These are phyloP conservation scores for Chlorophyllum brunneum DNA, from an alignment of 768 basidiomycete genomes.

Conservation along the genomic window DNA sequence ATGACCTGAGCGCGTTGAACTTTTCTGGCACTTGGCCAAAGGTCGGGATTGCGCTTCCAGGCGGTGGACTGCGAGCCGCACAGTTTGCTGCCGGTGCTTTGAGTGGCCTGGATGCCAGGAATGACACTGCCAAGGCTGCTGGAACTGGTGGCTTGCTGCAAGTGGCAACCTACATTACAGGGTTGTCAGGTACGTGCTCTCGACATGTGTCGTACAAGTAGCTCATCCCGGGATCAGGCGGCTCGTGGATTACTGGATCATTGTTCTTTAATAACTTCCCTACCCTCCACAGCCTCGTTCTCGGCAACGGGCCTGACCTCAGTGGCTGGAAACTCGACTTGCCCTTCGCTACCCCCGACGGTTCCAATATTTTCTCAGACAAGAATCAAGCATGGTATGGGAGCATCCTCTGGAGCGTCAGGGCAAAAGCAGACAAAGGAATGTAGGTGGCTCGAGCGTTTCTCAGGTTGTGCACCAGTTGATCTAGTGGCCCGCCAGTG, in stretches of 20 bases:
- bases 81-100: constrained; percentile 61
- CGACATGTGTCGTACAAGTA: too few species aligned
- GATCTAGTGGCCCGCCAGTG: constrained; percentile 29
- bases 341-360: constrained; percentile 50
- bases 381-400: constrained; percentile 52
- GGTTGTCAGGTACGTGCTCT: constrained; percentile 50
- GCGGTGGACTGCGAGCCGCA: constrained; percentile 68
- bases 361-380: constrained; percentile 39
- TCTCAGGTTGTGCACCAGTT: background rate
- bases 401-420: constrained; percentile 49
- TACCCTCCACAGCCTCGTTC: constrained; percentile 49
- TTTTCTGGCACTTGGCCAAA: constrained; percentile 50
- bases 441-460: constrained; percentile 37
- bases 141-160: constrained; percentile 71
- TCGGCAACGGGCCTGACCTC: constrained; percentile 45
- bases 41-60: constrained; percentile 64
- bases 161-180: constrained; percentile 65
- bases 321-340: constrained; percentile 57
- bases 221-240: constrained; percentile 33
- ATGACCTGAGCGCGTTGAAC: constrained; percentile 32
- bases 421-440: constrained; percentile 49
- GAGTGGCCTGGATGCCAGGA: constrained; percentile 57
- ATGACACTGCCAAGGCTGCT: constrained; percentile 47
- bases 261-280: constrained; percentile 65
- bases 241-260: constrained; percentile 66